These are phyloP conservation scores for Exsudoporus frostii DNA, from an alignment of 768 basidiomycete genomes.

Conservation along the genomic window DNA sequence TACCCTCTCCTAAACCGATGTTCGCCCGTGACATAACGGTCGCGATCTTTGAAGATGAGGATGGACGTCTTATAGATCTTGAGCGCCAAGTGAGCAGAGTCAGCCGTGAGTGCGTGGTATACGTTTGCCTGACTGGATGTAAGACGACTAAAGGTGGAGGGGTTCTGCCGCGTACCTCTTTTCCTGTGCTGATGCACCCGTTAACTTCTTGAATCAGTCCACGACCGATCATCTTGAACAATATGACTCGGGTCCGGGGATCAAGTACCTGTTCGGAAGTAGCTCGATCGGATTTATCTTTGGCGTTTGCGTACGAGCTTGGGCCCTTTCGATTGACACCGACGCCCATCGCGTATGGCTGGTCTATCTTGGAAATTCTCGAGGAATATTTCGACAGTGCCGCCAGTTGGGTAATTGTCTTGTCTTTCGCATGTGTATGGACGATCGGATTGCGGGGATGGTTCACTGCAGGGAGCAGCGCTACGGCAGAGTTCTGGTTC, in stretches of 20 bases:
- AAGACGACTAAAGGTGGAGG: neutral
- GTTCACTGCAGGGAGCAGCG: constrained; percentile 69
- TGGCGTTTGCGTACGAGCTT: constrained; percentile 79
- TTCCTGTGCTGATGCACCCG: constrained; percentile 95
- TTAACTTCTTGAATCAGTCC: constrained; percentile 88
- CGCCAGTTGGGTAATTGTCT: constrained; percentile 68
- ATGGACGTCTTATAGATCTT: constrained; percentile 99
- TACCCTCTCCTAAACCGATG: constrained; percentile 92
- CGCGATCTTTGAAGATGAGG: constrained; percentile 95
- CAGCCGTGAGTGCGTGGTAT: constrained; percentile 76
- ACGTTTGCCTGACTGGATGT: constrained; percentile 77
- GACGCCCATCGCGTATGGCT: constrained; percentile 62
- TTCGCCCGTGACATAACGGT: constrained; percentile 94
- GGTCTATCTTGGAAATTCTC: constrained; percentile 69
- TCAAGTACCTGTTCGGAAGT: constrained; percentile 97
- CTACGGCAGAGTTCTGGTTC: constrained; percentile 48
- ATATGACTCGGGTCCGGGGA: constrained; percentile 87
- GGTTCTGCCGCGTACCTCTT: constrained; percentile 63
- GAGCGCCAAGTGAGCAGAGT: constrained; percentile 69
- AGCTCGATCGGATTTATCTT: constrained; percentile 96
- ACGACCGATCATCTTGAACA: constrained; percentile 95
- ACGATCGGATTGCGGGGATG: constrained; percentile 44
- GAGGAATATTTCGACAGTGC: constrained; percentile 76
- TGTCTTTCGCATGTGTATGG: constrained; percentile 45
- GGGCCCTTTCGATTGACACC: constrained; percentile 93